Base-by-base conservation (phyloP, 495 filamentous ascomycete species). In the Lophium mytilinum region DNA sequence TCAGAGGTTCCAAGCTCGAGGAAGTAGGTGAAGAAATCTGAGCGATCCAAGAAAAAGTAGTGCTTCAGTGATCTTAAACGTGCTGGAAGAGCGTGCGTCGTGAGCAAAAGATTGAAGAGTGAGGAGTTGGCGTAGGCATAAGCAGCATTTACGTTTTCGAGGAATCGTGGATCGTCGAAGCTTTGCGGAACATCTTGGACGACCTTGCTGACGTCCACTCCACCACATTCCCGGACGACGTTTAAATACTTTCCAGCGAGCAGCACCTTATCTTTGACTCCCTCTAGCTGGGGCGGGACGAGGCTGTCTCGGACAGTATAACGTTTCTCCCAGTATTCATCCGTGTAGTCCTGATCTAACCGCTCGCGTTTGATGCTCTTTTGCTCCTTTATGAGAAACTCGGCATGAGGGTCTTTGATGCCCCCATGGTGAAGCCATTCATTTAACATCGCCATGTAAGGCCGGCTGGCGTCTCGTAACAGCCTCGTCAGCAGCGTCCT, bases 311-410 rank as follows among this genome's bases (percentile, higher is more conserved):
- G 83, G 57, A 97, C 89, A 11, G 90, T 96, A 64, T 98, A 98
- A 54, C 93, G 79, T 69, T 95, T 90, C 66, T 97, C 93, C 93
- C 93, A 98, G 70, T 98, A 98, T 62, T 97, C 93, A 66, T 98
- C 93, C 0, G 91, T 97, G 63, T 96, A 98, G 71, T 98, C 93
- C 65, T 95, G 83, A 67, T 96, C 90, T 10, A 98, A 73, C 63
- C 86, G 80, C 64, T 96, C 94, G 17, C 93, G 81, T 52, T 85
- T 85, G 63, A 98, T 97, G 65, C 89, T 93, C 71, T 92, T 92
- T 67, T 95, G 90, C 69, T 98, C 93, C 61, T 90, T 94, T 59
- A 98, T 84, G 37, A 98, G 73, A 66, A 98, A 98, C 68, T 98
- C 93, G 11, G 80, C 82, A 68, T 96, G 94, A 1, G 92, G 90